These are phyloP conservation scores for Piper longum DNA, from an alignment of 164 flowering plant genomes.

Conservation along the genomic window DNA sequence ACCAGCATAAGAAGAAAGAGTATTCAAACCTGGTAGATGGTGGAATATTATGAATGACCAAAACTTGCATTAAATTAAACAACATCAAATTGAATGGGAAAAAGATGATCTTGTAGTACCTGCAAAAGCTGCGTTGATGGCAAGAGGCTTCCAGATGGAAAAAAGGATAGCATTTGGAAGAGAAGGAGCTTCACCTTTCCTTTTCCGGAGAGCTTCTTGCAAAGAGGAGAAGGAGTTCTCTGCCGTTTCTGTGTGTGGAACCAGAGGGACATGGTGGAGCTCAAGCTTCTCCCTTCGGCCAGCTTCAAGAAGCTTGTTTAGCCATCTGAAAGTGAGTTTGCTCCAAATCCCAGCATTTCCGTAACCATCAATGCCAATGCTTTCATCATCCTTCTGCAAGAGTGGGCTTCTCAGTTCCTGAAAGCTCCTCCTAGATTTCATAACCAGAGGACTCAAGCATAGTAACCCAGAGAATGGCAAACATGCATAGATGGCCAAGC, in stretches of 20 bases:
- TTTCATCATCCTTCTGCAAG: constrained; percentile 15
- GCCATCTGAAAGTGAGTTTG: constrained; percentile 49
- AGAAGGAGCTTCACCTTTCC: constrained; percentile 25
- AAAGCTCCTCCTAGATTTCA: constrained; percentile 2
- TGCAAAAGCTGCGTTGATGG: constrained; percentile 57
- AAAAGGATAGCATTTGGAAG: constrained; percentile 33
- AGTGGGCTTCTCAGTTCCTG: constrained; percentile 26
- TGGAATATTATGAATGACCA: not conserved
- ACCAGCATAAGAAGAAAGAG: constrained; percentile 68
- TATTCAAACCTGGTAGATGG: constrained; percentile 39
- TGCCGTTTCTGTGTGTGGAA: constrained; percentile 54
- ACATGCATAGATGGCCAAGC: constrained; percentile 26
- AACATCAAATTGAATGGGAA: not conserved
- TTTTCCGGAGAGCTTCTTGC: constrained; percentile 30
- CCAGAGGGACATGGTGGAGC: constrained; percentile 34
- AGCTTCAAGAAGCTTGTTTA: constrained; percentile 45
- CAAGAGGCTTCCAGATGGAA: constrained; percentile 41
- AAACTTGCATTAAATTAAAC: not conserved
- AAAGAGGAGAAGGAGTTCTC: constrained; percentile 30
- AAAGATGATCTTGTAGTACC: constrained; percentile 21
- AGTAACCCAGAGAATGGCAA: constrained; percentile 33
- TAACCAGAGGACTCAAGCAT: constrained; percentile 23
- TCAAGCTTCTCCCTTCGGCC: constrained; percentile 45
- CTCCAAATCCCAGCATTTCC: constrained; percentile 53
- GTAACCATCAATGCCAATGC: constrained; percentile 7